phyloP scores from a whole-genome alignment of 2,329 filamentous ascomycete genomes.

The Pestalotiopsis sp. region DNA sequence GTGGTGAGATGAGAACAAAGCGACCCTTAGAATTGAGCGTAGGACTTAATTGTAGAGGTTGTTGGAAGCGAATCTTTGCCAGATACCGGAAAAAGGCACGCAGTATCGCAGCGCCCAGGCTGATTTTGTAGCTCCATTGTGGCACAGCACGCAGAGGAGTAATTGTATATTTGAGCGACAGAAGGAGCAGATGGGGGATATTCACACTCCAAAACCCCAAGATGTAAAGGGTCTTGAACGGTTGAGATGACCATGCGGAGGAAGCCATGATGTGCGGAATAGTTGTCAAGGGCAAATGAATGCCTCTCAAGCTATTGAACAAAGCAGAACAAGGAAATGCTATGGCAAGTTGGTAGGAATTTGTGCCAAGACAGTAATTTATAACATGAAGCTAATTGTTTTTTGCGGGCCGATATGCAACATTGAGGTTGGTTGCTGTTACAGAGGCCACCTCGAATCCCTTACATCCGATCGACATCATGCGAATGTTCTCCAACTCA shows the following conservation, averaged over 20 bases:
- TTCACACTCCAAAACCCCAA: conserved; percentile 3
- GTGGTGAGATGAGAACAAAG: conserved; percentile 18
- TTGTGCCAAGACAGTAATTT: no score
- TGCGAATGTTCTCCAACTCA: no score
- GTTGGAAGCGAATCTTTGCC: conserved; percentile 16
- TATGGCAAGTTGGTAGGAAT: no score
- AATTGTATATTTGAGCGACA: conserved; percentile 18
- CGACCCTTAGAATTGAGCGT: conserved; percentile 16
- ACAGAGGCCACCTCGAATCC: no score
- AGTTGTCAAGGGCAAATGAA: background rate
- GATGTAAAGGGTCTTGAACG: conserved; percentile 17
- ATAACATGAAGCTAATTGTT: no score
- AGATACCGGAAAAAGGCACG: conserved; percentile 17
- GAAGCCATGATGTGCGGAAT: conserved; percentile 12
- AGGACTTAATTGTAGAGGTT: conserved; percentile 15
- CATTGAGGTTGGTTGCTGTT: no score
- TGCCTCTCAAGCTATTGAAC: no score
- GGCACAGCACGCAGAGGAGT: conserved; percentile 20
- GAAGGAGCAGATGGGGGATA: conserved; percentile 11
- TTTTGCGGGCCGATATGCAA: no score
- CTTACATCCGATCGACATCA: no score
- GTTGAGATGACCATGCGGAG: conserved; percentile 16
- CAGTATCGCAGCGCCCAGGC: conserved; percentile 15
- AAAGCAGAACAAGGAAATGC: no score
- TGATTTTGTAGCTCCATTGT: conserved; percentile 19